These are phyloP conservation scores for Dendrobium huoshanense DNA, from an alignment of 106 monocot species.

Conservation along the genomic window DNA sequence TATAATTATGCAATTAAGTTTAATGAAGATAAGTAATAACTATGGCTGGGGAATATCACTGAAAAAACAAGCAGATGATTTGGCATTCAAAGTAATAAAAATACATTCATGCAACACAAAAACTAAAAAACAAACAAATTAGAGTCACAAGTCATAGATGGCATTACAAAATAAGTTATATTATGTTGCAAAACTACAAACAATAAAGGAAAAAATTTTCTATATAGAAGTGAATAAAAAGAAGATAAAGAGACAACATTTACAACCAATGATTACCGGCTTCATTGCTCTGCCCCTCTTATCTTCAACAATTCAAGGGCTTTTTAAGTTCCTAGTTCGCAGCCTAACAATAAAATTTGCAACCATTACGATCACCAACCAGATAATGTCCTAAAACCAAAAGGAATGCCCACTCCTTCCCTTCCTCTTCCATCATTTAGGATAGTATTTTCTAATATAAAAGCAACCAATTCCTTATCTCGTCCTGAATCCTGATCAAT, in stretches of 20 bases:
- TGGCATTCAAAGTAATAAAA: not conserved
- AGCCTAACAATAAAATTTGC: not conserved
- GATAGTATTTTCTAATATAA: too few relatives aligned
- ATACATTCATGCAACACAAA: not conserved
- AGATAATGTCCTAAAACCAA: not conserved
- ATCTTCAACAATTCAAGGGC: not conserved
- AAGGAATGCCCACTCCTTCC: not conserved
- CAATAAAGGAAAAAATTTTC: not conserved
- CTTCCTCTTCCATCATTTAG: constrained; percentile 4
- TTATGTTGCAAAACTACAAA: not conserved
- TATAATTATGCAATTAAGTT: not conserved
- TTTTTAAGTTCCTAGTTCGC: not conserved
- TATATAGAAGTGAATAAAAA: not conserved
- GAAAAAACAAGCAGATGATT: not conserved
- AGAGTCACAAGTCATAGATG: not conserved
- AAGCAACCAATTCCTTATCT: not conserved
- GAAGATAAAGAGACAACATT: not conserved
- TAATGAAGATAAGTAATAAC: not conserved
- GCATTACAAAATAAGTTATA: not conserved
- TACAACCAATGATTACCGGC: not conserved
- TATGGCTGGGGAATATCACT: not conserved
- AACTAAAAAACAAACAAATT: not conserved
- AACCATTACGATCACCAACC: not conserved
- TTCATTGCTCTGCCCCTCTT: not conserved
- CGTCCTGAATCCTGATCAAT: not conserved